phyloP scores from a whole-genome alignment of 2,329 filamentous ascomycete genomes.

The Endocalyx cinctus region DNA sequence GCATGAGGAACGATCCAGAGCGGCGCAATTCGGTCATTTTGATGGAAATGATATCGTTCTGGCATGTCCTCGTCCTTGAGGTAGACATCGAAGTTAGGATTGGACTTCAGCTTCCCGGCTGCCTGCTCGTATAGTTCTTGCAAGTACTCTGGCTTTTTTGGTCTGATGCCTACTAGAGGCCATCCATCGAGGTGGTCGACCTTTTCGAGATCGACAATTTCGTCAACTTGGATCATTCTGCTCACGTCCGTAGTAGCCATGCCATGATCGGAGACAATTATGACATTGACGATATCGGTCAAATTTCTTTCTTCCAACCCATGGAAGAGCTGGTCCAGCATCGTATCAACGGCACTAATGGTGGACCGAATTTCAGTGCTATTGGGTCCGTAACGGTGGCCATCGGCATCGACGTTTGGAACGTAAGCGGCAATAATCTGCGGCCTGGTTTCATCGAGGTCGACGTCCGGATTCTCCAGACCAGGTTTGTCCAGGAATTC shows the following conservation, averaged over 20 bases:
- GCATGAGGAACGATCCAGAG: constrained; percentile 91
- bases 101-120: constrained; percentile 50
- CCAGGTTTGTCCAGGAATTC: constrained; percentile 82
- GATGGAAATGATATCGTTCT: constrained; percentile 82
- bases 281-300: constrained; percentile 83
- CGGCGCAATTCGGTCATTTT: constrained; percentile 85
- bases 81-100: constrained; percentile 79
- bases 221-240: constrained; percentile 83
- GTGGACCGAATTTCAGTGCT: constrained; percentile 83
- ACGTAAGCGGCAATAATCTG: constrained; percentile 94
- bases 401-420: constrained; percentile 82
- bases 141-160: constrained; percentile 65
- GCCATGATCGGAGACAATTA: constrained; percentile 96
- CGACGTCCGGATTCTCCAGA: constrained; percentile 50
- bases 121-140: constrained; percentile 61
- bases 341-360: constrained; percentile 73
- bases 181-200: constrained; percentile 88
- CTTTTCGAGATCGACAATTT: constrained; percentile 71
- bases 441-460: constrained; percentile 58
- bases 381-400: constrained; percentile 87
- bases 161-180: constrained; percentile 85
- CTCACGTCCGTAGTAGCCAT: constrained; percentile 89
- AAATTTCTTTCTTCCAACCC: constrained; percentile 79
- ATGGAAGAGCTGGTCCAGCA: constrained; percentile 72
- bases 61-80: constrained; percentile 86